Evolutionary conservation across 2,329 filamentous ascomycete genomes (phyloP), one percentile per base, ranked within the genome.

Genomic region (Beauveria sp.): DNA sequence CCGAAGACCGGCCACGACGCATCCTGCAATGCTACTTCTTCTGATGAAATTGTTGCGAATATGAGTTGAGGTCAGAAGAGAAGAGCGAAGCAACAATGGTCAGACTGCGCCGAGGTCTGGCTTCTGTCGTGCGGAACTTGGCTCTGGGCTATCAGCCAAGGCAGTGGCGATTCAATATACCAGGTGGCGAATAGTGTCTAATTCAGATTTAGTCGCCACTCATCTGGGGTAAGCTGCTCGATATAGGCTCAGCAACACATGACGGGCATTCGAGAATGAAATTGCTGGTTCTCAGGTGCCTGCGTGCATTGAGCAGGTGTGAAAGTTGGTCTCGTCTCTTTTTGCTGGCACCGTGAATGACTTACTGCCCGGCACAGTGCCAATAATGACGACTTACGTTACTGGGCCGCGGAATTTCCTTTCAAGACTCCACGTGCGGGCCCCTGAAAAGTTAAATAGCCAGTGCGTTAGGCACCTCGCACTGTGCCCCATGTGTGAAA

Each of bases 361-460:
- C 43, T 54, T 61, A 59, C 62, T 69, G 64, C 66, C 66, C 67
- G 67, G 50, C 72, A 75, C 73, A 70, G 65, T 70, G 69, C 69
- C 67, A 65, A 63, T 65, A 49, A 54, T 38, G 55, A 45, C 34
- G 50, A 58, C 34, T 45, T 49, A 16, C 26, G 38, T 31, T 34
- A 2, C 26, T 20, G 45, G 58, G 60, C 52, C 67, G 69, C 67
- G 67, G 66, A 70, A 60, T 60, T 67, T 65, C 66, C 66, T 69
- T 67, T 72, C 73, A 69, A 71, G 73, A 69, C 70, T 64, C 69
- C 71, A 72, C 71, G 69, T 73, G 71, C 60, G 8, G 34, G 43
- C 24, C 56, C 56, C 18, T 54, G 40, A 62, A 63, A 46, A 55
- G 31, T 10, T 60, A 54, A 58, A 64, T 63, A 66, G 63, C 20